These are phyloP conservation scores for Verticillium isaacii DNA, from an alignment of 2,329 filamentous ascomycete genomes.

Conservation along the genomic window DNA sequence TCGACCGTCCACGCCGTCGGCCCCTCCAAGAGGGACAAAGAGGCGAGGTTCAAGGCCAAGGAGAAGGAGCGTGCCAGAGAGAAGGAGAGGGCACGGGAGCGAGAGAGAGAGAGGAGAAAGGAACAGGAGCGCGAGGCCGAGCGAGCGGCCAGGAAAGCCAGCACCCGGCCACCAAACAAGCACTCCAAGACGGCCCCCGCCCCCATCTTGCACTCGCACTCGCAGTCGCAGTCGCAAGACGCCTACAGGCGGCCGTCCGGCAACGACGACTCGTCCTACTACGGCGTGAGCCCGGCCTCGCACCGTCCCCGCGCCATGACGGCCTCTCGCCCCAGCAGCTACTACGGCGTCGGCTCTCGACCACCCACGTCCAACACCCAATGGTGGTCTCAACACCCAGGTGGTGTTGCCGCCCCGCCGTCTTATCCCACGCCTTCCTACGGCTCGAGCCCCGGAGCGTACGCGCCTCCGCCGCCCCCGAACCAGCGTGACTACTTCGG, in stretches of 20 bases:
- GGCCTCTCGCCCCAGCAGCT: conserved; percentile 9
- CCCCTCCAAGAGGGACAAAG: conserved; percentile 24
- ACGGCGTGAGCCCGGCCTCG: conserved; percentile 25
- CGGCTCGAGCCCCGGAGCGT: background rate
- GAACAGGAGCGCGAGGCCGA: conserved; percentile 18
- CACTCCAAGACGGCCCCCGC: conserved; percentile 32
- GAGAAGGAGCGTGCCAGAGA: conserved; percentile 22
- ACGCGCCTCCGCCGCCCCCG: conserved; percentile 1
- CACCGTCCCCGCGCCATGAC: conserved; percentile 21
- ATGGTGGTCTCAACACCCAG: conserved; percentile 5
- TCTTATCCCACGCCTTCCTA: conserved; percentile 2
- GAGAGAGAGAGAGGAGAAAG: conserved; percentile 17
- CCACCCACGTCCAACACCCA: conserved; percentile 11
- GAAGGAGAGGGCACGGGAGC: conserved; percentile 14
- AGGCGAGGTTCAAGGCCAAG: conserved; percentile 20
- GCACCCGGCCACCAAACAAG: conserved; percentile 25
- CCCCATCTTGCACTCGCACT: conserved; percentile 23
- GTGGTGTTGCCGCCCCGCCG: background rate
- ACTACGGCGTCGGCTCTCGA: conserved; percentile 12
- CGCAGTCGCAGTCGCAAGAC: conserved; percentile 6
- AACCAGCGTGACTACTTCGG: conserved; percentile 9
- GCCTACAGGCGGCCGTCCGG: conserved; percentile 20
- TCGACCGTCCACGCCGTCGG: conserved; percentile 33
- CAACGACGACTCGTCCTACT: conserved; percentile 33
- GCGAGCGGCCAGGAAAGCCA: conserved; percentile 8